Conservation (phyloP, 352 stramenopile species). For the Blastocystis sp. region DNA sequence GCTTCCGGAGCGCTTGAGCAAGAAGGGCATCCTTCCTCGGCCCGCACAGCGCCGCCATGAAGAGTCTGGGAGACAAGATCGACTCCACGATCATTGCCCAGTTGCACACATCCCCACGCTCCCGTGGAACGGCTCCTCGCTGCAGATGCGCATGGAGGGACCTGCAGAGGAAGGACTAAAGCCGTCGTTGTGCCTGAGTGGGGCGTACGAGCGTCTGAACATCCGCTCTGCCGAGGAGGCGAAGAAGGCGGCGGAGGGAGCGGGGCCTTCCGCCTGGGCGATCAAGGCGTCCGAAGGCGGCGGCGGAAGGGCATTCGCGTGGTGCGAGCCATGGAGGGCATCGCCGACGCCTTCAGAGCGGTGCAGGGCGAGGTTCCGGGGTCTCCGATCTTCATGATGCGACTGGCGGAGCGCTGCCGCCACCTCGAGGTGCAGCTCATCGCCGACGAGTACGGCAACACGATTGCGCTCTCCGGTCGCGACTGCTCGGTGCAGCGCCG, state of each 20-base stretch:
- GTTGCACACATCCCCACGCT: constrained; percentile 96
- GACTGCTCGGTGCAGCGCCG: constrained; percentile 97
- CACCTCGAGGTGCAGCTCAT: constrained; percentile 99
- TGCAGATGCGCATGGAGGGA: constrained; percentile 81
- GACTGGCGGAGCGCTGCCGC: constrained; percentile 88
- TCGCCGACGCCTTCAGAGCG: constrained; percentile 89
- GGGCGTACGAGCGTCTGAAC: constrained; percentile 83
- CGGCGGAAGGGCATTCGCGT: constrained; percentile 79
- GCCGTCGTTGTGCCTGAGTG: constrained; percentile 76
- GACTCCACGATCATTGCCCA: constrained; percentile 99
- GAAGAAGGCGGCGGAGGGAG: constrained; percentile 84
- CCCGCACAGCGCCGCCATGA: constrained; percentile 92
- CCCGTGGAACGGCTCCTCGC: constrained; percentile 93
- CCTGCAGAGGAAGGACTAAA: constrained; percentile 65
- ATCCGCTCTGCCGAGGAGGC: constrained; percentile 78
- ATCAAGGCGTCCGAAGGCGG: constrained; percentile 98
- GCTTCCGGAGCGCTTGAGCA: constrained; percentile 89
- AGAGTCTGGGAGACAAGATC: constrained; percentile 94
- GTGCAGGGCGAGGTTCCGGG: constrained; percentile 95
- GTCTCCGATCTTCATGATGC: constrained; percentile 99
- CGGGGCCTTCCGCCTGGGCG: constrained; percentile 99
- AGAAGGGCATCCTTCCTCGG: constrained; percentile 80
- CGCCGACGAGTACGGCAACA: constrained; percentile 94
- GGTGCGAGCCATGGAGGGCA: constrained; percentile 78
- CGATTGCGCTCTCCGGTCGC: constrained; percentile 93